Conservation (phyloP, 2,329 filamentous ascomycete species). For the Colletotrichum gloeosporioides region DNA sequence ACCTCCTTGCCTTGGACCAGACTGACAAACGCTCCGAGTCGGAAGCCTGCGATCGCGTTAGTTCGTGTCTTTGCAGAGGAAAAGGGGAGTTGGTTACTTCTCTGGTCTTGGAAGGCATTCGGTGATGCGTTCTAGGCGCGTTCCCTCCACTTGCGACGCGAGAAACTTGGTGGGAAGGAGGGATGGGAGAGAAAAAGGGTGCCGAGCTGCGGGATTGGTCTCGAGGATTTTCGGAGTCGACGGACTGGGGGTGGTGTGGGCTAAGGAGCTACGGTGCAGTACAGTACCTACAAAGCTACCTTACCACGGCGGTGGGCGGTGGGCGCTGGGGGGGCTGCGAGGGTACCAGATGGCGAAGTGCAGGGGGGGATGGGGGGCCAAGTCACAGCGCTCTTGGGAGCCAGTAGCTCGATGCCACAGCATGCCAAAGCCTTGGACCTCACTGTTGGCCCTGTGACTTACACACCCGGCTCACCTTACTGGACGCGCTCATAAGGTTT, state of each 20-base stretch:
- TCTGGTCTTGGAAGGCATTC: conserved; percentile 25
- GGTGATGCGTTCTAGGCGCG: conserved; percentile 26
- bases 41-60: conserved; percentile 12
- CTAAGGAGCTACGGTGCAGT: conserved; percentile 23
- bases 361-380: background rate
- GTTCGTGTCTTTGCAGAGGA: conserved; percentile 1
- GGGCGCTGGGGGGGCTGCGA: background rate
- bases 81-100: conserved; percentile 20
- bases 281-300: conserved; percentile 1
- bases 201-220: conserved; percentile 23
- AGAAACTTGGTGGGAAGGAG: conserved; percentile 22
- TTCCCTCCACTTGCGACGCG: conserved; percentile 28
- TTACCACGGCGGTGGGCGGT: background rate
- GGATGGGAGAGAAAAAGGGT: conserved; percentile 24
- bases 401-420: conserved; percentile 14
- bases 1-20: conserved; percentile 20
- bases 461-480: background rate
- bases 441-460: conserved; percentile 7
- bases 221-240: conserved; percentile 28
- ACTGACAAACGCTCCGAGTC: conserved; percentile 14
- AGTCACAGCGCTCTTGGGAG: conserved; percentile 12
- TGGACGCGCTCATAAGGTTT: background rate
- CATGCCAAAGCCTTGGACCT: background rate
- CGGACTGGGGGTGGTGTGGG: conserved; percentile 19
- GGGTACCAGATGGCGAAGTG: background rate